Evolutionary conservation across 2,329 filamentous ascomycete genomes (phyloP), one percentile per base, ranked within the genome.

Genomic region (Aspergillus niger): DNA sequence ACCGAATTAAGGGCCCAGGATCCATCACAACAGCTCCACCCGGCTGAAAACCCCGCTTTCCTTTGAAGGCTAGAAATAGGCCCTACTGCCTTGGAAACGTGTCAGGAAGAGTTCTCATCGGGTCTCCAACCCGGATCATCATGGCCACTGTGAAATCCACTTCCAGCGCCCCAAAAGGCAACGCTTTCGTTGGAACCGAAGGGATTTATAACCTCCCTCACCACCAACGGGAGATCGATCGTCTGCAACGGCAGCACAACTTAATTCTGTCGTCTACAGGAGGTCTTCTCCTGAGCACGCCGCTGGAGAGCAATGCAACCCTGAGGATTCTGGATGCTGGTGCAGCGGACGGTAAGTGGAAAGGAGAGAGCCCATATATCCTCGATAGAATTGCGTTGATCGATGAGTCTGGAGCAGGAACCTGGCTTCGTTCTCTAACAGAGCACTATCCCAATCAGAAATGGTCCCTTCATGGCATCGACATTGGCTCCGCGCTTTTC

Each of bases 201-300:
- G 62, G 60, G 8, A 53, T 32, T 15, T 64, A 64, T 50, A 54
- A 62, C 17, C 53, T 62, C 28, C 60, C 62, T 17, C 60, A 62
- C 30, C 62, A 64, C n/a, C 17, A 38, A 7, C 41, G 57, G 15
- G 62, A 64, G 32, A 55, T 60, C 5, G 55, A 62, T 28, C 48
- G 62, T 6, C 47, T 64, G 3, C 57, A 57, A 8, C 58, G 55
- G 3, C 59, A 64, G 28, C 62, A 64, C 55, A 24, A 30, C 8
- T 61, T 62, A 47, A 59, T 62, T 39, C 51, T 59, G 24, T 58
- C 44, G 8, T 58, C 62, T 11, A 62, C 62, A 3, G 48, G 48
- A 13, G 53, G 58, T 17, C 43, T 49, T 41, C 41, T 60, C 8
- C 54, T 55, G 13, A 10, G 55, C 13, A 47, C 56, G 17, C 22